Conservation (phyloP, 768 basidiomycete species). For the Phanerochaete sordida region DNA sequence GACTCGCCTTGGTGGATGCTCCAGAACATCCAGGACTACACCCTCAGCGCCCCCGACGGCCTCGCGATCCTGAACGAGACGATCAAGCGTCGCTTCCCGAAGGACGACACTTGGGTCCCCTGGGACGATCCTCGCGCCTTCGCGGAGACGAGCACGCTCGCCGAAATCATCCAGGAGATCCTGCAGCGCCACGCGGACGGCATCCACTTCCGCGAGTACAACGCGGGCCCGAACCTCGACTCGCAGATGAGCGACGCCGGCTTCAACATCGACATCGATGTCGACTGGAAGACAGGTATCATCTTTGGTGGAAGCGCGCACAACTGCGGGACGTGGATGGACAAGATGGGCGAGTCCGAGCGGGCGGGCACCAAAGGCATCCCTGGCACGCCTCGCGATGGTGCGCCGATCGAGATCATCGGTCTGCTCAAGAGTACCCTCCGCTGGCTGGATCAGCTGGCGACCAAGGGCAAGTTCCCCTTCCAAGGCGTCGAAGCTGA, state of each 20-base stretch:
- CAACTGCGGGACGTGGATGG: constrained; percentile 98
- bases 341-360: constrained; percentile 94
- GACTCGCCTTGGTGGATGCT: constrained; percentile 99
- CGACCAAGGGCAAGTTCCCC: constrained; percentile 67
- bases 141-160: constrained; percentile 73
- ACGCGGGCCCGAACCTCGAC: constrained; percentile 96
- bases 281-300: constrained; percentile 93
- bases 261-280: constrained; percentile 88
- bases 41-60: constrained; percentile 79
- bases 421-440: constrained; percentile 91
- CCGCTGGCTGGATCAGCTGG: constrained; percentile 79
- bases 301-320: constrained; percentile 80
- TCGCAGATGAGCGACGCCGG: constrained; percentile 93
- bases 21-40: constrained; percentile 97
- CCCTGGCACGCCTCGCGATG: constrained; percentile 96
- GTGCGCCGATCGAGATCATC: constrained; percentile 93
- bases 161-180: constrained; percentile 96
- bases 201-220: constrained; percentile 92
- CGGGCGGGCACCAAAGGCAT: constrained; percentile 92
- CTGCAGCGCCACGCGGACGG: constrained; percentile 91
- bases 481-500: constrained; percentile 84
- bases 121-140: constrained; percentile 90
- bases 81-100: constrained; percentile 92
- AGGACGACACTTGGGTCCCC: constrained; percentile 88
- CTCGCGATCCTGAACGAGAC: constrained; percentile 71